A percentile compares a stretch with the other conserved stretches of the same genome.
Evolutionary conservation across 768 basidiomycete genomes (phyloP).

Genomic region (Amanita jacksonii): DNA sequence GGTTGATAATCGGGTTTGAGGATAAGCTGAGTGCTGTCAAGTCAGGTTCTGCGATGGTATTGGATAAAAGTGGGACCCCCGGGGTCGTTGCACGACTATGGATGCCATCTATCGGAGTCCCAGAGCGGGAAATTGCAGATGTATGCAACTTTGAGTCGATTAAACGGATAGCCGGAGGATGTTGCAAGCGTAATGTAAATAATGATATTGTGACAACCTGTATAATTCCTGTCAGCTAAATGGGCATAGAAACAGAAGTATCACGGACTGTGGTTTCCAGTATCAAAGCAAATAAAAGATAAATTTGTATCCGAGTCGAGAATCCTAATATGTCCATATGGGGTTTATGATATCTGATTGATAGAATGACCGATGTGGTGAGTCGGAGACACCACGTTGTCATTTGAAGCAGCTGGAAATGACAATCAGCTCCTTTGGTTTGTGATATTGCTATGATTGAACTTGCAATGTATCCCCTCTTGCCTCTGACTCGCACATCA

Average conservation of each 20-base stretch:
- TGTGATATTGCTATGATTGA: not conserved
- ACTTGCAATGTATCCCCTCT: constrained; percentile 53
- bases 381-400: constrained; percentile 50
- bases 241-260: not conserved
- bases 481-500: constrained; percentile 58
- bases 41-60: constrained; percentile 38
- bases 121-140: constrained; percentile 29
- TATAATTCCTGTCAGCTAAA: not conserved
- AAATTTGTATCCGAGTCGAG: constrained; percentile 23
- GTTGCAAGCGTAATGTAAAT: constrained; percentile 50
- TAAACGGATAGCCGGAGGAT: constrained; percentile 63
- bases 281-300: constrained; percentile 34
- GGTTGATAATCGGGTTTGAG: constrained; percentile 45
- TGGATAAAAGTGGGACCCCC: constrained; percentile 9
- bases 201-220: constrained; percentile 47
- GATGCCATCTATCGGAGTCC: constrained; percentile 28
- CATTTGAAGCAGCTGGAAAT: constrained; percentile 46
- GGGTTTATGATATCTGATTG: constrained; percentile 30
- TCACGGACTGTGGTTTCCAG: constrained; percentile 50
- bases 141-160: constrained; percentile 44
- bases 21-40: constrained; percentile 55
- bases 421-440: not conserved
- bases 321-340: constrained; percentile 28
- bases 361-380: constrained; percentile 36
- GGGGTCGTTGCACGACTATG: constrained; percentile 13